These are phyloP conservation scores for Diplogelasinospora grovesii DNA, from an alignment of 495 filamentous ascomycete species.

Conservation along the genomic window DNA sequence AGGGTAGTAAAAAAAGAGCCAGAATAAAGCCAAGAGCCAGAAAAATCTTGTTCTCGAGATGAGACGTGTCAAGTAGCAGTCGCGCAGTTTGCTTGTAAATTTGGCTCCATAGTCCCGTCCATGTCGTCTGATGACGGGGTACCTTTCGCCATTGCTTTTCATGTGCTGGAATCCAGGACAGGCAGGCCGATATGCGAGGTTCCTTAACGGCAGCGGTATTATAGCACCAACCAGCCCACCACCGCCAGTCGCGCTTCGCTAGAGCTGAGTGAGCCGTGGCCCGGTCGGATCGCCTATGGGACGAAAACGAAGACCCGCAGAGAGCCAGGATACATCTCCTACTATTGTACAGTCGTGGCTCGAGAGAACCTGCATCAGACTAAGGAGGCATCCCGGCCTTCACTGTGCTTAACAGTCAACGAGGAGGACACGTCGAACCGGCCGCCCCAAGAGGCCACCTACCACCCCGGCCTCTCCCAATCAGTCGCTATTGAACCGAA, in stretches of 20 bases:
- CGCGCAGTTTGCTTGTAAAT: not conserved
- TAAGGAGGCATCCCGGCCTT: constrained; percentile 17
- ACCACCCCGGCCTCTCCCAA: constrained; percentile 12
- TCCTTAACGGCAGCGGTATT: constrained; percentile 8
- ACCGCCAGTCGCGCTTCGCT: constrained; percentile 7
- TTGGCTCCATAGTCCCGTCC: constrained; percentile 1
- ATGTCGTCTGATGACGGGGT: constrained; percentile 16
- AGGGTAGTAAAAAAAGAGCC: not conserved
- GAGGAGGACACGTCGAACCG: constrained; percentile 18
- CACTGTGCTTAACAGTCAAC: constrained; percentile 7
- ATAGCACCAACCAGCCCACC: constrained; percentile 15
- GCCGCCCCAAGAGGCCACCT: constrained; percentile 2
- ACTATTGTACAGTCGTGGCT: constrained; percentile 4
- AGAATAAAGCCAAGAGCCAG: too few relatives aligned
- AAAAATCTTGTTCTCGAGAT: too few relatives aligned
- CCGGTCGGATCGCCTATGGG: constrained; percentile 5
- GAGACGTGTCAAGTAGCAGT: too few relatives aligned
- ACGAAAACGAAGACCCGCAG: constrained; percentile 6
- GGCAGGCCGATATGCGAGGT: constrained; percentile 13
- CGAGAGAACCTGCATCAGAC: constrained; percentile 17
- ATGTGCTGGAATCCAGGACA: constrained; percentile 4
- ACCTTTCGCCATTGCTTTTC: too few relatives aligned
- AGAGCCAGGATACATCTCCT: constrained; percentile 6
- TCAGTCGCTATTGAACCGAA: constrained; percentile 15
- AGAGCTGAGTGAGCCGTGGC: constrained; percentile 10